Evolutionary conservation across 192 early-diverging fungal genomes (phyloP), one percentile per base, ranked within the genome.

Genomic region (Coemansia sp.): DNA sequence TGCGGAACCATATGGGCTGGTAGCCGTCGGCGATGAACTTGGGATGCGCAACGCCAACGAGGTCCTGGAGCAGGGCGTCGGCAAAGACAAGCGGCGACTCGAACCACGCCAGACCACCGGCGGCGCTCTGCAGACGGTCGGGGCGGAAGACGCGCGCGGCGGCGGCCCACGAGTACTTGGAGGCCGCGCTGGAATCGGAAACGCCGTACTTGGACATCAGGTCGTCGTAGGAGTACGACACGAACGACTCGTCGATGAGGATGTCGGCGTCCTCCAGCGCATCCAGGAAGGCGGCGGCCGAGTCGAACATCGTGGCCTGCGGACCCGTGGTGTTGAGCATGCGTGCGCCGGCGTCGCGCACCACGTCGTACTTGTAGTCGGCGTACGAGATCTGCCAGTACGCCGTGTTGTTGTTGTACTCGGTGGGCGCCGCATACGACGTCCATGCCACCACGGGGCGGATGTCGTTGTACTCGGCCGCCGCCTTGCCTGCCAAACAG

Each of bases 81-180:
- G 84, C 80, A 84, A 89, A 89, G 16, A 64, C 85, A 38, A 90
- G 73, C 6, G 88, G 89, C 8, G 84, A 64, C 56, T 89, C 88
- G 69, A 90, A 91, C 90, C 90, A 93, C 61, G 88, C 90, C 50
- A 77, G 75, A 32, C 90, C 90, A 62, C 86, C 87, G 48, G 81
- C 78, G 2, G 71, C 74, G 75, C 83, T 91, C 53, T 86, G 76
- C 9, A 88, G 32, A 64, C 89, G 86, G 70, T 93, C 91, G 68
- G 88, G 86, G 50, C 90, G 87, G 81, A 74, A 91, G 51, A 92
- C 78, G 16, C 83, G 85, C 54, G 79, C 76, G 63, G 88, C 86
- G 39, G 84, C 75, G 51, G 88, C 61, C 78, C 90, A 93, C 78
- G 89, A 87, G 75, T 83, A 89, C 17, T 72, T 61, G 44, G 63